A percentile compares a stretch with the other conserved stretches of the same genome.
These are phyloP conservation scores for fission yeast (Schizosaccharomyces pombe) DNA, from an alignment of 805 yeast species.

Conservation along the genomic window DNA sequence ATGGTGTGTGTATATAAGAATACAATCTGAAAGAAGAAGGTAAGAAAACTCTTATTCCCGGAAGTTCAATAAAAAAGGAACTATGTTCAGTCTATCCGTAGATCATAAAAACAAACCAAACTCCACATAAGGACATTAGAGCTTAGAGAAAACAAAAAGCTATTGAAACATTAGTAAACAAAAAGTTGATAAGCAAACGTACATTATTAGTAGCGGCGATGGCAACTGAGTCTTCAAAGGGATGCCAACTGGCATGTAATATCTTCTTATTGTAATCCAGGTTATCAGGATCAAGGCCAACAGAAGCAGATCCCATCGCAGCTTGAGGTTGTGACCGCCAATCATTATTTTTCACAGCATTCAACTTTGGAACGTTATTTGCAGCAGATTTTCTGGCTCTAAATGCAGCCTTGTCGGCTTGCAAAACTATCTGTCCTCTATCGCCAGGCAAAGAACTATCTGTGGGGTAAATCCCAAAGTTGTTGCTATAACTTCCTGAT, in stretches of 20 bases:
- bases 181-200: conserved; percentile 1
- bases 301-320: conserved; percentile 22
- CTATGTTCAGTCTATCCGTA: too few relatives aligned
- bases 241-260: conserved; percentile 95
- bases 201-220: conserved; percentile 94
- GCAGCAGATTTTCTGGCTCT: conserved; percentile 44
- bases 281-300: conserved; percentile 31
- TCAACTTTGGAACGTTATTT: neutral
- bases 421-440: conserved; percentile 51
- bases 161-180: neutral
- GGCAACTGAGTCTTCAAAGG: conserved; percentile 85
- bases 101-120: too few relatives aligned
- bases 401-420: conserved; percentile 95
- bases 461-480: conserved; percentile 79
- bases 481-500: conserved; percentile 94
- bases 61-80: too few relatives aligned
- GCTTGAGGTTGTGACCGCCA: conserved; percentile 9
- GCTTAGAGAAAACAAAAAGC: neutral
- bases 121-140: neutral
- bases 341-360: conserved; percentile 11
- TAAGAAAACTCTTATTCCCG: too few relatives aligned
- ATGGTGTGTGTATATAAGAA: neutral
- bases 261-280: conserved; percentile 89
- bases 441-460: conserved; percentile 17
- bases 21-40: too few relatives aligned